A percentile compares a stretch with the other conserved stretches of the same genome.
phyloP scores from a whole-genome alignment of 108 stramenopile species.

The Pinguiococcus pyrenoidosus region DNA sequence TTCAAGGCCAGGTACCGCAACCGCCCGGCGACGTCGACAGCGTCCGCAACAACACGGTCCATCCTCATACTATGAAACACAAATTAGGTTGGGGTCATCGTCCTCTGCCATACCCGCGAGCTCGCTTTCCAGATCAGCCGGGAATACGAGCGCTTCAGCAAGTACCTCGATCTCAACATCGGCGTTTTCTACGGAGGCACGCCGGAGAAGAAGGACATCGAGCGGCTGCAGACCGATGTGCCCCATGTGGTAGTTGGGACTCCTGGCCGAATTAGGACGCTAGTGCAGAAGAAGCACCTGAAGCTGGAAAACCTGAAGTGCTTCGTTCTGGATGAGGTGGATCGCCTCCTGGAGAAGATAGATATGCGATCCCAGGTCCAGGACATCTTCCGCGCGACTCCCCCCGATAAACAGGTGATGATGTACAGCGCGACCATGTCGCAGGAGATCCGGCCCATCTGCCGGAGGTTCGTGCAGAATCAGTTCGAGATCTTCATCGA shows the following conservation, averaged over 20 bases:
- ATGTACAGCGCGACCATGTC: slow-evolving; percentile 95
- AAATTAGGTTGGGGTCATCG: slow-evolving; percentile 76
- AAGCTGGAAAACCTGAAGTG: slow-evolving; percentile 88
- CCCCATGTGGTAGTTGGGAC: slow-evolving; percentile 98
- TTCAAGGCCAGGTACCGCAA: slow-evolving; percentile 18
- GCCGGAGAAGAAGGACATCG: slow-evolving; percentile 44
- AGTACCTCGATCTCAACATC: slow-evolving; percentile 61
- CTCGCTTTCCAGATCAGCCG: slow-evolving; percentile 98
- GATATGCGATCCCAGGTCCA: slow-evolving; percentile 94
- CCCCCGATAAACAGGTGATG: slow-evolving; percentile 98
- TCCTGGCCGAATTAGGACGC: slow-evolving; percentile 83
- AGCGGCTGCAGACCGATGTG: slow-evolving; percentile 69
- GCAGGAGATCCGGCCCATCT: slow-evolving; percentile 94
- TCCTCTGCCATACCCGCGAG: slow-evolving; percentile 98
- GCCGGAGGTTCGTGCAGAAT: slow-evolving; percentile 98
- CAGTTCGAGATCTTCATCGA: slow-evolving; percentile 92
- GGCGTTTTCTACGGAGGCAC: slow-evolving; percentile 98
- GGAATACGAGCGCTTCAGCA: slow-evolving; percentile 97
- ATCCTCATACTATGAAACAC: too few species aligned
- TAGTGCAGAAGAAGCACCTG: slow-evolving; percentile 77
- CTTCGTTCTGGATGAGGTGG: slow-evolving; percentile 99
- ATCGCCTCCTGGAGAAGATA: slow-evolving; percentile 86
- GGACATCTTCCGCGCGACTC: slow-evolving; percentile 96
- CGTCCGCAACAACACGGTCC: too few species aligned
- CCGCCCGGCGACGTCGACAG: too few species aligned